phyloP scores from a whole-genome alignment of 2,329 filamentous ascomycete species.

The Madurella fahalii region DNA sequence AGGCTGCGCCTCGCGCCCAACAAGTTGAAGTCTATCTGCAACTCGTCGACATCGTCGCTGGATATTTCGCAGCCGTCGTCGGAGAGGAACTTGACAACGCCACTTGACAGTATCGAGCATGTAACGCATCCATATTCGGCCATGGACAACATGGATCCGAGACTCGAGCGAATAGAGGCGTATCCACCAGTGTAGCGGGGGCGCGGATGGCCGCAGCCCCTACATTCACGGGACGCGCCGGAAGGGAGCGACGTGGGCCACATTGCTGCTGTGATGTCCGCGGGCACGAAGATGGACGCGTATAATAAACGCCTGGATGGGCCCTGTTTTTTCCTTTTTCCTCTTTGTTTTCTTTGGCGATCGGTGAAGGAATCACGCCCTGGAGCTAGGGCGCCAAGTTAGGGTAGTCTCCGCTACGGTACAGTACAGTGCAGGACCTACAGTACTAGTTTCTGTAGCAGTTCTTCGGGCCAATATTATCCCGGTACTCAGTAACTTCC shows the following conservation, averaged over 20 bases:
- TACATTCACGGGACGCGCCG: slow-evolving; percentile 2
- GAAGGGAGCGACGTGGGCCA: background rate
- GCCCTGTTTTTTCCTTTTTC: no score
- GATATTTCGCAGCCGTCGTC: background rate
- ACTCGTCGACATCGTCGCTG: background rate
- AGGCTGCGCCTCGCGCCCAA: slow-evolving; percentile 2
- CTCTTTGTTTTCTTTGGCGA: no score
- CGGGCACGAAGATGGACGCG: no score
- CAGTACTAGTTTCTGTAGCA: no score
- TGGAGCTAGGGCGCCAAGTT: no score
- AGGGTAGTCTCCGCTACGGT: no score
- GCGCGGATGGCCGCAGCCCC: slow-evolving; percentile 13
- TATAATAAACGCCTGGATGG: no score
- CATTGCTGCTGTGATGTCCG: background rate
- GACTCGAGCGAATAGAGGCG: background rate
- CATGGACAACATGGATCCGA: slow-evolving; percentile 6
- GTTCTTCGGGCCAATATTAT: no score
- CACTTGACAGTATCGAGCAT: slow-evolving; percentile 7
- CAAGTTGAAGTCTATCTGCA: slow-evolving; percentile 15
- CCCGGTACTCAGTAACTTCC: no score
- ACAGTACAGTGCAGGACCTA: no score
- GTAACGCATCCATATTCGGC: slow-evolving; percentile 8
- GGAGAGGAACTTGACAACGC: slow-evolving; percentile 5
- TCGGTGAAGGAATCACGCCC: no score
- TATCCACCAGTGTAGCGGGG: slow-evolving; percentile 9